Conservation (phyloP, 2,329 filamentous ascomycete genomes). For the Cercospora zeae-maydis region DNA sequence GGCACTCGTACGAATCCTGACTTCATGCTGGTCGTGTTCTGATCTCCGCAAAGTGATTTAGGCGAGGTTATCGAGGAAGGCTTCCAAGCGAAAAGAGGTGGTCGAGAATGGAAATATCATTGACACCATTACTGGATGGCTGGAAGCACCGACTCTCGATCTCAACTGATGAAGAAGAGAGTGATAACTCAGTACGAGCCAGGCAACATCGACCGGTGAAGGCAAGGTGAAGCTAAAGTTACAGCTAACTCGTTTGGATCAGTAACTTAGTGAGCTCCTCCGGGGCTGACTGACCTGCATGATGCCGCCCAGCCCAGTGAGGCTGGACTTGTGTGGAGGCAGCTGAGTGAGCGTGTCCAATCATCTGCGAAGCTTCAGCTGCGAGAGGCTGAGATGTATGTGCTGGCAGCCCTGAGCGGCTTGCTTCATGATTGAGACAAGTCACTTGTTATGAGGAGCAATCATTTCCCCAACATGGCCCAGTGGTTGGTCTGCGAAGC, state of each 20-base stretch:
- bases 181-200: background rate
- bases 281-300: conserved; percentile 2
- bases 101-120: background rate
- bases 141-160: too few species aligned
- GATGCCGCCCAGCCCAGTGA: conserved; percentile 6
- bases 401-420: conserved; percentile 3
- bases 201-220: conserved; percentile 7
- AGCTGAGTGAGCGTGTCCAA: conserved; percentile 6
- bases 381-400: conserved; percentile 3
- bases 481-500: background rate
- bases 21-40: conserved; percentile 14
- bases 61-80: background rate
- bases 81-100: background rate
- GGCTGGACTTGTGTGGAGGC: conserved; percentile 7
- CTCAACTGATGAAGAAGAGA: background rate
- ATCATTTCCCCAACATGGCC: background rate
- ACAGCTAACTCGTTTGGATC: background rate
- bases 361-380: background rate
- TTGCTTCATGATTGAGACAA: background rate
- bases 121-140: background rate
- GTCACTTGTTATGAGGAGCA: background rate
- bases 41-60: background rate
- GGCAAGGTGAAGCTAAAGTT: background rate
- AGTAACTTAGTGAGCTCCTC: background rate
- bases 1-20: conserved; percentile 19